Percentiles rank a stretch among this genome's conserved stretches.
These are phyloP conservation scores for Alternaria hordeiaustralica DNA, from an alignment of 2,329 filamentous ascomycete genomes.

Conservation along the genomic window DNA sequence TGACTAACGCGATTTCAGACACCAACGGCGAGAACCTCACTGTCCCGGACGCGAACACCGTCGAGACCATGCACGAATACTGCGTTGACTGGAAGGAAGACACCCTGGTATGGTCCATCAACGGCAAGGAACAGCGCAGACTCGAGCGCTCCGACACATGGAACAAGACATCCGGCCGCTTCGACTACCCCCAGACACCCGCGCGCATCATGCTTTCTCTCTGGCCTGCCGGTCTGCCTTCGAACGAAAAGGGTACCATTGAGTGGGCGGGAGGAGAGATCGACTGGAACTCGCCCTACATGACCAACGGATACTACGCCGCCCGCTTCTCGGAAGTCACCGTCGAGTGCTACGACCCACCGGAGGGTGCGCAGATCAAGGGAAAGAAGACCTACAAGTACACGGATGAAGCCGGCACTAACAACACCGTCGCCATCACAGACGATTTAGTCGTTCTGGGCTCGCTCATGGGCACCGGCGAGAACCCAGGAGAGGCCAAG, in stretches of 20 bases:
- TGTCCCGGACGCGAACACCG: slow-evolving; percentile 66
- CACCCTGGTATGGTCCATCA: slow-evolving; percentile 82
- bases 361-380: slow-evolving; percentile 67
- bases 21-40: slow-evolving; percentile 76
- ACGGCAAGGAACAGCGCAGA: slow-evolving; percentile 77
- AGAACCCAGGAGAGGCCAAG: slow-evolving; percentile 64
- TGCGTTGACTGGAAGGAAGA: slow-evolving; percentile 94
- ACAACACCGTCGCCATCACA: slow-evolving; percentile 76
- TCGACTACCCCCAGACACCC: slow-evolving; percentile 89
- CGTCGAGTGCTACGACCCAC: slow-evolving; percentile 88
- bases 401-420: slow-evolving; percentile 68
- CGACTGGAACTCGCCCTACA: slow-evolving; percentile 82
- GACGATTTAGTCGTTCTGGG: slow-evolving; percentile 77
- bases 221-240: slow-evolving; percentile 86
- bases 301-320: slow-evolving; percentile 90
- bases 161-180: slow-evolving; percentile 82
- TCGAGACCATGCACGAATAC: slow-evolving; percentile 81
- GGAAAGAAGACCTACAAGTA: slow-evolving; percentile 77
- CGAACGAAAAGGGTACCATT: slow-evolving; percentile 83
- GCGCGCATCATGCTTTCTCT: slow-evolving; percentile 90
- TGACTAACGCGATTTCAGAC: slow-evolving; percentile 59
- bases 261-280: slow-evolving; percentile 91
- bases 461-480: slow-evolving; percentile 81
- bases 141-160: slow-evolving; percentile 80
- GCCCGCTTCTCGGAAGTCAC: slow-evolving; percentile 77